phyloP scores from a whole-genome alignment of 495 filamentous ascomycete species.

The Lophiostoma macrostomum region DNA sequence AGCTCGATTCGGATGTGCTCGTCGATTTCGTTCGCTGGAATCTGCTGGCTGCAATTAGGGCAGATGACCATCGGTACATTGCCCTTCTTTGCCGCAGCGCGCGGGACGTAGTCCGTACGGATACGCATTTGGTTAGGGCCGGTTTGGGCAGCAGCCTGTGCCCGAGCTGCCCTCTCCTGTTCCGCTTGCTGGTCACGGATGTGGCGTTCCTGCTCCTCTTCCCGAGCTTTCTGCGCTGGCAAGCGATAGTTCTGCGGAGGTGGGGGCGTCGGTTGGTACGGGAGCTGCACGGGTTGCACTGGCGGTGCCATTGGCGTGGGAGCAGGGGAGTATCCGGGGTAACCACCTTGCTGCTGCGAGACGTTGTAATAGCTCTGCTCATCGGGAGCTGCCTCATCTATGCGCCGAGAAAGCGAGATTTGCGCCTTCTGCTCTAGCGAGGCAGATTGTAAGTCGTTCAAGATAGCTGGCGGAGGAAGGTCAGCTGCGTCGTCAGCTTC shows the following conservation, averaged over 20 bases:
- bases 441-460: constrained; percentile 86
- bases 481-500: constrained; percentile 83
- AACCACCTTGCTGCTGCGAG: not conserved
- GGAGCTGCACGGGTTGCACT: constrained; percentile 30
- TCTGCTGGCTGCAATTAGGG: constrained; percentile 89
- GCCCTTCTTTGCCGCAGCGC: constrained; percentile 68
- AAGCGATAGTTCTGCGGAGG: constrained; percentile 11
- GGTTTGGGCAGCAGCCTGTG: constrained; percentile 71
- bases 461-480: constrained; percentile 82
- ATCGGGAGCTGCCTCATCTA: constrained; percentile 93
- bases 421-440: constrained; percentile 92
- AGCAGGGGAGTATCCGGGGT: too few species aligned
- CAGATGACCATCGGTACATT: constrained; percentile 71
- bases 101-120: constrained; percentile 84
- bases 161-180: constrained; percentile 68
- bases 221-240: constrained; percentile 35
- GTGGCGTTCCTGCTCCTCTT: constrained; percentile 65
- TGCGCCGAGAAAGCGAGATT: constrained; percentile 76
- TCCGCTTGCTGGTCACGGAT: constrained; percentile 67
- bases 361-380: constrained; percentile 53
- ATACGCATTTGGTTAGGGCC: constrained; percentile 81
- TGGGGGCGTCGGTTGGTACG: constrained; percentile 11
- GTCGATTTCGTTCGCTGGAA: constrained; percentile 81
- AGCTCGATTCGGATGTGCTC: constrained; percentile 96
- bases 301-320: constrained; percentile 35